Evolutionary conservation across 139 green algal species (phyloP), one percentile per base, ranked within the genome.

Genomic region (Micractinium sp.): DNA sequence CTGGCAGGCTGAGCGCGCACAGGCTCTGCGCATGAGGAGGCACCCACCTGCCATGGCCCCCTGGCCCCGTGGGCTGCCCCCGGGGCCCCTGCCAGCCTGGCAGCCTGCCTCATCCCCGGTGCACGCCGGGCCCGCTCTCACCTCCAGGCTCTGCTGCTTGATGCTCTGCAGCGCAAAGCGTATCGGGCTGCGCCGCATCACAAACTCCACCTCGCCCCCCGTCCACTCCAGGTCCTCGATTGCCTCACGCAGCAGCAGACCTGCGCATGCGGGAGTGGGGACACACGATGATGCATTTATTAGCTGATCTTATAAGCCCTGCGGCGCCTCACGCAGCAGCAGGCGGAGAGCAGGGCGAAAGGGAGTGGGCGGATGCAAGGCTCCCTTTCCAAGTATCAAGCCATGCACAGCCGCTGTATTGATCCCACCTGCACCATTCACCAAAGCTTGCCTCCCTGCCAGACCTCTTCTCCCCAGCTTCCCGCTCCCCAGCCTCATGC

Each of bases 201-300:
- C 67, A 23, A 92, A 53, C 56, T 63, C n/a, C 25, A 92, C 85
- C 16, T 63, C 80, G 38, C 76, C 85, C 9, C 74, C 81, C 19
- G 85, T 88, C 86, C 87, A 91, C n/a, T 90, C 87, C 71, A 92
- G 29, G 73, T 92, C 90, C 60, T 92, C 90, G 12, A 92, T 86
- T 3, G 86, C 90, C 74, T 92, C 90, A n/a, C 87, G 87, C 63
- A 92, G 81, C 86, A 92, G 38, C 69, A 47, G 56, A 29, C 90
- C 90, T 80, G 80, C 78, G 53, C 29, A 39, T 1, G 29, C 19
- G 25, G 56, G 53, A 81, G 75, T 9, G 18, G 31, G 20, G n/a
- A n/a, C n/a, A n/a, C n/a, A n/a, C n/a, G n/a, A n/a, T n/a, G n/a
- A n/a, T n/a, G n/a, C n/a, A n/a, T n/a, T n/a, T n/a, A n/a, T n/a